Base-by-base conservation (phyloP, 148 eudicot species). In the Rhododendron molle region DNA sequence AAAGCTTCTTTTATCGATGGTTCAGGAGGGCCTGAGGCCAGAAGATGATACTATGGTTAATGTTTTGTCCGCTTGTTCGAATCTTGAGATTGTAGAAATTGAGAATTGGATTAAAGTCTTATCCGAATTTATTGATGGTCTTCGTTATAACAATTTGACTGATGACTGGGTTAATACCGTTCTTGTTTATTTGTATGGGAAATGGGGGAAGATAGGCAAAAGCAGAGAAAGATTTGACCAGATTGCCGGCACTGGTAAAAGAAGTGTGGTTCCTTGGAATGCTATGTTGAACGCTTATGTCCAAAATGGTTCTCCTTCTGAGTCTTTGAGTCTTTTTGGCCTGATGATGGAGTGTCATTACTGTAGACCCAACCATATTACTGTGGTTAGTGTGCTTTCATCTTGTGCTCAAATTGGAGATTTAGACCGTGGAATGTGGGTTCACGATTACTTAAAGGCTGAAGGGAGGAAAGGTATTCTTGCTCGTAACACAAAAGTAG, bases 371-470 rank as follows among this genome's bases (percentile, higher is more conserved):
- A 95, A 95, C 88, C 98, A 95, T 84, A 94, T 95, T 54, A 94
- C 98, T 2, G 92, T 94, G 97, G 98, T 95, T 46, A 89, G 91
- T 78, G 91, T 92, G 82, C 97, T 95, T 83, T 94, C 96, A 20
- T 97, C 96, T 83, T 95, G 98, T 88, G 92, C 98, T 83, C 93
- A 92, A 88, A 88, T 91, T 44, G 98, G 98, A 47, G 96, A 95
- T 88, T 85, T 93, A 47, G 91, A 92, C 82, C 88, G 91, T 71
- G 98, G 98, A 69, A 86, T 78, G 49, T 88, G 92, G 93, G 90
- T 93, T 76, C 98, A 95, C 69, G 91, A 93, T 20, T 90, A 90
- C 90, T 80, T 93, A 85, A 92, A 88, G 85, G 83, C 90, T 81
- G 85, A 81, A 84, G 93, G 93, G 65, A 87, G 89, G 44, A 89